phyloP scores from a whole-genome alignment of 345 rosid genomes.

The Pugionium dolabratum region DNA sequence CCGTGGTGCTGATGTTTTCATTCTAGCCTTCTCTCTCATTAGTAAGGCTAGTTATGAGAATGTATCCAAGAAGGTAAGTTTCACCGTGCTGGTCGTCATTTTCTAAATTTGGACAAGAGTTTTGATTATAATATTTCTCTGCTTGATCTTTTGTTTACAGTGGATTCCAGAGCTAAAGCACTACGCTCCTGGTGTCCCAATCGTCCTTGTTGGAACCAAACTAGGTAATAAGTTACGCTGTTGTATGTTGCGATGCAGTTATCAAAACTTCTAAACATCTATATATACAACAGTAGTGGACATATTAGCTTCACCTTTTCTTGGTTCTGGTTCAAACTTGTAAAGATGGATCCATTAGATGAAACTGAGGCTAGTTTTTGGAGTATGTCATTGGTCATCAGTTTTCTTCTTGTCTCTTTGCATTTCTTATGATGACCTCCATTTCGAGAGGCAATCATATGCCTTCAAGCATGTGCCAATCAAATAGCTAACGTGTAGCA shows the following conservation, averaged over 20 bases:
- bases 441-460: background rate
- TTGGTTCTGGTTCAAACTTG: conserved; percentile 19
- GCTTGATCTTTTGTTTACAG: conserved; percentile 40
- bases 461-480: background rate
- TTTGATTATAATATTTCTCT: background rate
- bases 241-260: no score
- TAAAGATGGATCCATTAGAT: conserved; percentile 2
- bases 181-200: conserved; percentile 92
- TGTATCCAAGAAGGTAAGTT: conserved; percentile 78
- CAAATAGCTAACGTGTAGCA: background rate
- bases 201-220: conserved; percentile 91
- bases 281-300: background rate
- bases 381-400: conserved; percentile 16
- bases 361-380: conserved; percentile 12
- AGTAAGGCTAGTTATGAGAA: conserved; percentile 99
- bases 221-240: conserved; percentile 50
- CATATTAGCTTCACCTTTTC: conserved; percentile 6
- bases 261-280: no score
- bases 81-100: background rate
- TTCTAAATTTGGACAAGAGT: background rate
- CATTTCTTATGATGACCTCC: background rate
- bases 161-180: conserved; percentile 97
- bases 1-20: conserved; percentile 96
- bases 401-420: background rate
- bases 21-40: conserved; percentile 87